Percentiles rank a stretch among this genome's conserved stretches.
phyloP scores from a whole-genome alignment of 305 asterid genomes.

The Fraxinus paxiana region DNA sequence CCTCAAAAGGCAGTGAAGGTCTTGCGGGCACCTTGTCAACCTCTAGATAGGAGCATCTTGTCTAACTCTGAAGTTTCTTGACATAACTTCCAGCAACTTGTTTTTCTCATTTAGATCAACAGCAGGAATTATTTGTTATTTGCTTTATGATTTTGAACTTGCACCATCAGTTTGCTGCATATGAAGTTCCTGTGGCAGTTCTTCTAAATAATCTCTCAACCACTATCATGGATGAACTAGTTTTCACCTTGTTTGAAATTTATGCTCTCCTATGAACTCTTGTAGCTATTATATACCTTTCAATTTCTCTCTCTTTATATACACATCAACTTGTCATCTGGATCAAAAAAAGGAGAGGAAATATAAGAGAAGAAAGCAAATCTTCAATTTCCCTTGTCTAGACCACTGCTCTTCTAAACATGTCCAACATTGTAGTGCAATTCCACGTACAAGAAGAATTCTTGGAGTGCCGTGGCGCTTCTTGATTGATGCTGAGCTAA shows the following conservation, averaged over 20 bases:
- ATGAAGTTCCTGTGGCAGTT: background rate
- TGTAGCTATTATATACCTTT: background rate
- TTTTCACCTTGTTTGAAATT: background rate
- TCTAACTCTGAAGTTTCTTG: background rate
- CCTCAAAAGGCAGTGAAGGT: background rate
- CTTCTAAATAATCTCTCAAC: background rate
- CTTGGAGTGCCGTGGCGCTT: background rate
- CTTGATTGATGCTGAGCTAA: background rate
- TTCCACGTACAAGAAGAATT: background rate
- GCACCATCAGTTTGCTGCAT: background rate
- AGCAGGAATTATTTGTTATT: background rate
- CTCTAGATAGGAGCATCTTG: background rate
- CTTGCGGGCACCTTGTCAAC: background rate
- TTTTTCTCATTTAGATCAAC: background rate
- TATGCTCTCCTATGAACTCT: background rate
- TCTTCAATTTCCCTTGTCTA: background rate
- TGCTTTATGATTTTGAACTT: background rate
- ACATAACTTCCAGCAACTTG: background rate
- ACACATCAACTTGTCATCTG: background rate
- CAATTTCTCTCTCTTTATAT: background rate
- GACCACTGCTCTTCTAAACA: background rate
- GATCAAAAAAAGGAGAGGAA: background rate
- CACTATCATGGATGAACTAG: background rate
- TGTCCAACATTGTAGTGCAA: background rate
- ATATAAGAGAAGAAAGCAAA: background rate